These are phyloP conservation scores for Rhododendron simsii DNA, from an alignment of 148 eudicot genomes.

Conservation along the genomic window DNA sequence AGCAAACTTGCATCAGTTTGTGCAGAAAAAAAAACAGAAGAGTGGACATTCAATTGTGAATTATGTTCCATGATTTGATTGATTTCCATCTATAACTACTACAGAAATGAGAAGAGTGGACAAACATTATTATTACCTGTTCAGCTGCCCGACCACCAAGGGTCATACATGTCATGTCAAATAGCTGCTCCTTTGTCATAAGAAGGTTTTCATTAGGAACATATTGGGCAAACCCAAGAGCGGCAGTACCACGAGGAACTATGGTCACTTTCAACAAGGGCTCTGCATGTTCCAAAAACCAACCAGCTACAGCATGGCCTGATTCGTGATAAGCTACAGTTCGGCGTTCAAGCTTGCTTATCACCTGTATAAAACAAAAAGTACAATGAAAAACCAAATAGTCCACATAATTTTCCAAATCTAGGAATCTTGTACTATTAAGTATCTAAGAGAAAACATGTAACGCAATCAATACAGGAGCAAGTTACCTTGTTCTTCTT, in stretches of 20 bases:
- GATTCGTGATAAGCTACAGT: constrained; percentile 94
- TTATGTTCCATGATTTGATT: background rate
- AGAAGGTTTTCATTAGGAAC: constrained; percentile 92
- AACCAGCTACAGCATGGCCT: constrained; percentile 89
- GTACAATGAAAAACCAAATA: background rate
- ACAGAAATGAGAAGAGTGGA: background rate
- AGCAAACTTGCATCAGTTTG: background rate
- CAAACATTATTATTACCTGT: constrained; percentile 38
- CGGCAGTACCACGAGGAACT: constrained; percentile 97
- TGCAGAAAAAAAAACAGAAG: no score
- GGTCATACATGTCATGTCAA: constrained; percentile 94
- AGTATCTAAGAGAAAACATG: background rate
- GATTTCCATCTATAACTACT: background rate
- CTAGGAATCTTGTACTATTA: background rate
- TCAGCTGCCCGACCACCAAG: constrained; percentile 96
- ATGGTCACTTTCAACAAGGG: constrained; percentile 86
- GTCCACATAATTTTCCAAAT: background rate
- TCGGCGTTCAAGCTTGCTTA: constrained; percentile 75
- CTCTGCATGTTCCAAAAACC: constrained; percentile 88
- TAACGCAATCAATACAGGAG: background rate
- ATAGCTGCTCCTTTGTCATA: constrained; percentile 92
- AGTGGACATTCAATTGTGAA: background rate
- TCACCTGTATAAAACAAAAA: constrained; percentile 43
- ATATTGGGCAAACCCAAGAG: constrained; percentile 87
- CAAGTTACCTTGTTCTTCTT: constrained; percentile 74